Percentiles rank a stretch among this genome's conserved stretches.
Conservation (phyloP, 176 grass and related monocot genomes). For the Zea mays region DNA sequence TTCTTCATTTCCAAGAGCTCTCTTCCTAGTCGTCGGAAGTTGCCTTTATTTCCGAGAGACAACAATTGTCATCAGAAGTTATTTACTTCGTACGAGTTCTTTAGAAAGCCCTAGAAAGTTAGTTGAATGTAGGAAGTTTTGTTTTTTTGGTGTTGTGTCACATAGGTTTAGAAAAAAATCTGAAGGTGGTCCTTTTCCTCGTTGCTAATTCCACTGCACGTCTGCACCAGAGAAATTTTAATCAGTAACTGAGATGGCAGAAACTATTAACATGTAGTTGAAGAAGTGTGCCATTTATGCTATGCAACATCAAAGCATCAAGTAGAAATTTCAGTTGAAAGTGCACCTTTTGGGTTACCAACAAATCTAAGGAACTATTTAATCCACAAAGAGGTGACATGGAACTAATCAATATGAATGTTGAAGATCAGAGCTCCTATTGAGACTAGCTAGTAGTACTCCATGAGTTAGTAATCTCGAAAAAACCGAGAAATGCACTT, state of each 20-base stretch:
- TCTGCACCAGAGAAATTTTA: constrained; percentile 16
- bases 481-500: too few species aligned
- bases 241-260: constrained; percentile 15
- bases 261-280: neutral
- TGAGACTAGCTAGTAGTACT: neutral
- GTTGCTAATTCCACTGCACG: constrained; percentile 80
- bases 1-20: too few species aligned
- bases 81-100: too few species aligned
- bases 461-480: neutral
- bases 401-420: too few species aligned
- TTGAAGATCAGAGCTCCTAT: neutral
- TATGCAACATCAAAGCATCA: neutral
- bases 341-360: constrained; percentile 3
- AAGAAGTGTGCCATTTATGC: neutral
- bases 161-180: constrained; percentile 82
- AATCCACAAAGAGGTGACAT: neutral
- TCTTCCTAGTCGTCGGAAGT: too few species aligned
- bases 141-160: constrained; percentile 19
- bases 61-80: too few species aligned
- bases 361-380: constrained; percentile 13
- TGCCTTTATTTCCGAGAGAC: too few species aligned
- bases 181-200: constrained; percentile 91
- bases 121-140: too few species aligned
- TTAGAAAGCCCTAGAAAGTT: too few species aligned
- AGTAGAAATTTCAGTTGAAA: neutral